A percentile compares a stretch with the other conserved stretches of the same genome.
Conservation (phyloP, 495 filamentous ascomycete species). For the Aspergillus indologenus region DNA sequence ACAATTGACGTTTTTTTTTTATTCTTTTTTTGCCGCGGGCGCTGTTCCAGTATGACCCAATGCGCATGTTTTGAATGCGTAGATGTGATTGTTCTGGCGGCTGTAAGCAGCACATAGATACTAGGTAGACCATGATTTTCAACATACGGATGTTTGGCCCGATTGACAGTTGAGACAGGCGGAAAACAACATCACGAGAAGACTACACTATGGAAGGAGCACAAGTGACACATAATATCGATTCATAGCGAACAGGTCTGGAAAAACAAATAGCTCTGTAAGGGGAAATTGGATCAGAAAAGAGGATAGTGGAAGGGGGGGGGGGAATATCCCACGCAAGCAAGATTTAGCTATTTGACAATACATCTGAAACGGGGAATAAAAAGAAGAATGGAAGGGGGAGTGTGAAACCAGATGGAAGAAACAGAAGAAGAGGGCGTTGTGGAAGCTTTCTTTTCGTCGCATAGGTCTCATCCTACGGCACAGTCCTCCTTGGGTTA, state of each 20-base stretch:
- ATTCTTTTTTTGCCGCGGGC: no score
- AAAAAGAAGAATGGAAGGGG: neutral
- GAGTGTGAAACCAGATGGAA: neutral
- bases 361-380: neutral
- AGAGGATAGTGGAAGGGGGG: neutral
- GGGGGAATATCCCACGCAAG: slow-evolving; percentile 6
- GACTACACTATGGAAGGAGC: neutral
- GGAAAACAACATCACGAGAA: no score
- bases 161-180: no score
- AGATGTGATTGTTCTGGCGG: no score
- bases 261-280: slow-evolving; percentile 7
- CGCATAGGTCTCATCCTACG: no score
- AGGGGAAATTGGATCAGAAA: neutral
- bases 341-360: slow-evolving; percentile 10
- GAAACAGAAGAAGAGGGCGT: neutral
- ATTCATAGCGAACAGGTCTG: slow-evolving; percentile 7
- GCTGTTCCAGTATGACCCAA: no score
- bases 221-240: slow-evolving; percentile 4
- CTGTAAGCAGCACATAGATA: no score
- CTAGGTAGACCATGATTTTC: no score
- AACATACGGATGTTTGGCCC: no score
- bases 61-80: no score
- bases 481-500: neutral
- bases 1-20: slow-evolving; percentile 16
- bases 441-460: no score